Evolutionary conservation across 257 asterid species (phyloP).

Genomic region (Salvia splendens): DNA sequence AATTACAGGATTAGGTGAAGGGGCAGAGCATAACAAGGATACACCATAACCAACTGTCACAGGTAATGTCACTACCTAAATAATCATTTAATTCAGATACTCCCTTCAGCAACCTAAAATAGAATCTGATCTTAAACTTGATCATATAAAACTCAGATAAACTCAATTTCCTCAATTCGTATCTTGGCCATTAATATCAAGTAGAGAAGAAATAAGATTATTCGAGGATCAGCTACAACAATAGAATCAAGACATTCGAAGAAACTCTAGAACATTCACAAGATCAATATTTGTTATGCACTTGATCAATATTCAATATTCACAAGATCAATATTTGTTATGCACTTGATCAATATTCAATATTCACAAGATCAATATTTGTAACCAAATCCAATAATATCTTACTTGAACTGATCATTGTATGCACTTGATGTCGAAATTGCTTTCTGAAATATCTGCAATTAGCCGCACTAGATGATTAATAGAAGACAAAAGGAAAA

Average conservation of each 20-base stretch:
- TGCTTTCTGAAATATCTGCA: slow-evolving; percentile 98
- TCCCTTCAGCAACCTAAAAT: no score
- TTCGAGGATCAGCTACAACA: background rate
- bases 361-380: no score
- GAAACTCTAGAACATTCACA: background rate
- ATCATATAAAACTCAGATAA: background rate
- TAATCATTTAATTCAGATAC: background rate
- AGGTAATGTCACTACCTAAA: background rate
- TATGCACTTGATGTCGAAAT: slow-evolving; percentile 96
- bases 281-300: no score
- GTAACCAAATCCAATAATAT: slow-evolving; percentile 17
- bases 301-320: no score
- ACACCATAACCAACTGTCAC: slow-evolving; percentile 19
- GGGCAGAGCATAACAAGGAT: slow-evolving; percentile 2
- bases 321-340: no score
- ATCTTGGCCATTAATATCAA: background rate
- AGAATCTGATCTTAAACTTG: no score
- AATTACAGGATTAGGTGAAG: slow-evolving; percentile 5
- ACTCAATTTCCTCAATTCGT: background rate
- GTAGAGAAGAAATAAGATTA: background rate
- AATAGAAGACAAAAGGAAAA: slow-evolving; percentile 8
- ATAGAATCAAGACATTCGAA: background rate
- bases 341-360: no score
- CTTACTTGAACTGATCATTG: slow-evolving; percentile 95
- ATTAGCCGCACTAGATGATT: slow-evolving; percentile 1